A percentile compares a stretch with the other conserved stretches of the same genome.
phyloP scores from a whole-genome alignment of 2,329 filamentous ascomycete species.

The Aspergillus fructus region DNA sequence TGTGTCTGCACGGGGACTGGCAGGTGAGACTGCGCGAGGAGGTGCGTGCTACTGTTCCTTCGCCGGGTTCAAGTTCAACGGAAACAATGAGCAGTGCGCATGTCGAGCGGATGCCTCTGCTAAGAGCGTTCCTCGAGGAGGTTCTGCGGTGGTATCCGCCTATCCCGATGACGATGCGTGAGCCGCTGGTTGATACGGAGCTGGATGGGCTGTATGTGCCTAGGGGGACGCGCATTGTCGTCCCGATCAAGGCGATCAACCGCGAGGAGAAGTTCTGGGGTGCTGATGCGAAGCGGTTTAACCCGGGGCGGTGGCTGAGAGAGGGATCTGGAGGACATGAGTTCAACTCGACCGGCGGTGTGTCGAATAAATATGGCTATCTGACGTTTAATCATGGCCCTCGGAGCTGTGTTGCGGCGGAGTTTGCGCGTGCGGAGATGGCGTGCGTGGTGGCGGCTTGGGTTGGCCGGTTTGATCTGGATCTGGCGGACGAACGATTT shows the following conservation, averaged over 20 bases:
- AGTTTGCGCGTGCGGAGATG: constrained; percentile 32
- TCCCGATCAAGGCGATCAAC: background rate
- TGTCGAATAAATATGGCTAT: background rate
- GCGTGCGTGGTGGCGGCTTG: constrained; percentile 25
- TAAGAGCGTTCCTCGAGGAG: background rate
- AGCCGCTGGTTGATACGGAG: background rate
- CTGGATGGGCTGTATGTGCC: background rate
- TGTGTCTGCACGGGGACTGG: background rate
- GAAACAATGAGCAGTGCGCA: background rate
- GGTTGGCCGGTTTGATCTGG: constrained; percentile 18
- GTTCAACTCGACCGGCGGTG: background rate
- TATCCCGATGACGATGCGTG: background rate
- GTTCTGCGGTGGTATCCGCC: background rate
- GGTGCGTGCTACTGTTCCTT: background rate
- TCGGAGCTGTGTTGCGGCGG: constrained; percentile 73
- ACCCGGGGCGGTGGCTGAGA: background rate
- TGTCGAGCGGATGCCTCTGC: background rate
- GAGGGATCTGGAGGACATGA: background rate
- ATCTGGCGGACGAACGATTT: constrained; percentile 10
- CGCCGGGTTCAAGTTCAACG: background rate
- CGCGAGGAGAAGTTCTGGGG: background rate
- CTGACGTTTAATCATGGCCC: constrained; percentile 57
- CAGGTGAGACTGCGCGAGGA: background rate
- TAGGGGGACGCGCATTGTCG: background rate
- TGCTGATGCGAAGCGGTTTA: background rate